phyloP scores from a whole-genome alignment of 2,329 filamentous ascomycete genomes.

The Colletotrichum sp. region DNA sequence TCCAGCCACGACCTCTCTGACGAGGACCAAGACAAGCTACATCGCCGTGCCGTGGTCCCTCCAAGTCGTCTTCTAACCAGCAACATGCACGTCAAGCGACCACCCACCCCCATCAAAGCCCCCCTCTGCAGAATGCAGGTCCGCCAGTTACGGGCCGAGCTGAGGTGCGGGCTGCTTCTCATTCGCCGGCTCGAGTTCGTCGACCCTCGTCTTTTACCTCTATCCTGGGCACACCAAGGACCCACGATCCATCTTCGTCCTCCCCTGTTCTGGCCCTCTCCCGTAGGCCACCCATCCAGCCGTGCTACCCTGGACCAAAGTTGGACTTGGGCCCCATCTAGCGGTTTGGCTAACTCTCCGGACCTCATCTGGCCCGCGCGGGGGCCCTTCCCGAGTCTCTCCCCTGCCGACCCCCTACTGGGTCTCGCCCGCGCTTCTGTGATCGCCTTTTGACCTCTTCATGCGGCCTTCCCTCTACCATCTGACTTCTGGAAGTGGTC shows the following conservation, averaged over 20 bases:
- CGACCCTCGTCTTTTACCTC: neutral
- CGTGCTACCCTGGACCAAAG: constrained; percentile 12
- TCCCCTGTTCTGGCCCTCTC: constrained; percentile 16
- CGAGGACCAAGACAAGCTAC: constrained; percentile 7
- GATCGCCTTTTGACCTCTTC: constrained; percentile 16
- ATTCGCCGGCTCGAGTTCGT: constrained; percentile 7
- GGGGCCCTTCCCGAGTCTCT: constrained; percentile 27
- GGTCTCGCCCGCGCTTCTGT: constrained; percentile 24
- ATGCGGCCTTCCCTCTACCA: constrained; percentile 15
- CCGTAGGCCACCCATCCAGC: neutral
- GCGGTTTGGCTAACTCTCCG: constrained; percentile 30
- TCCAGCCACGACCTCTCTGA: neutral
- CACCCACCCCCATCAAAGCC: constrained; percentile 10
- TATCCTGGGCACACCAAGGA: neutral
- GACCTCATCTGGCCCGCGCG: constrained; percentile 34
- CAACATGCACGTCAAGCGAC: constrained; percentile 21
- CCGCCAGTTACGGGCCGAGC: constrained; percentile 1
- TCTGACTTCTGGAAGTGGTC: constrained; percentile 4
- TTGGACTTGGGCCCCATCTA: constrained; percentile 26
- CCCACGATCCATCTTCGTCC: constrained; percentile 1
- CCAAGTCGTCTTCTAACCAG: neutral
- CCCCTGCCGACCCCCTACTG: constrained; percentile 17
- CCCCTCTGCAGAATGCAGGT: neutral
- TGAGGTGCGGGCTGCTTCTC: constrained; percentile 4
- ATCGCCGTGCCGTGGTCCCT: neutral